Conservation (phyloP, 2,329 filamentous ascomycete species). For the Colletotrichum cordylinicola region DNA sequence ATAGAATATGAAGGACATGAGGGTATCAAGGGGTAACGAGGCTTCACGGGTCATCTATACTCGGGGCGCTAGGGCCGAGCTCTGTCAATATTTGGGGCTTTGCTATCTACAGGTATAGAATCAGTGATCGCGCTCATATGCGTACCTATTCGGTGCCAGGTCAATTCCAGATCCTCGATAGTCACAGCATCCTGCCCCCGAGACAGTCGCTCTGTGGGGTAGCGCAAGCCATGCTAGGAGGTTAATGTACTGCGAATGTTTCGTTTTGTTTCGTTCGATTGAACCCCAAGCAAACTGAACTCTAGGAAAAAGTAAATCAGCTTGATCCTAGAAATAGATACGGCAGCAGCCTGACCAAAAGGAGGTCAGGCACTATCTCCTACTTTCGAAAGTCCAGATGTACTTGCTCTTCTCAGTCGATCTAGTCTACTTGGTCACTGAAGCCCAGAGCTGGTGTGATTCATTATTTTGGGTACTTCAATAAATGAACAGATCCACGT, state of each 20-base stretch:
- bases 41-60: background rate
- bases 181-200: background rate
- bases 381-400: background rate
- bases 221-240: background rate
- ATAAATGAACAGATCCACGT: background rate
- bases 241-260: background rate
- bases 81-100: rapidly evolving
- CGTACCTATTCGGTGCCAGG: too few relatives aligned
- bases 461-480: background rate
- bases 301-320: background rate
- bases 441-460: background rate
- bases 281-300: background rate
- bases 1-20: too few relatives aligned
- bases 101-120: background rate
- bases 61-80: background rate
- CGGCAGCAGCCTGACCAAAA: background rate
- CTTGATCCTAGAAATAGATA: background rate
- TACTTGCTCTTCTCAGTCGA: background rate
- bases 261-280: background rate
- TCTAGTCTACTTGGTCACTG: background rate
- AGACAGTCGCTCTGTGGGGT: background rate
- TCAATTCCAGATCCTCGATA: background rate
- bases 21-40: background rate
- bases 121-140: background rate
- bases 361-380: background rate